These are phyloP conservation scores for Hymenoscyphus occultus DNA, from an alignment of 2,329 filamentous ascomycete species.

Conservation along the genomic window DNA sequence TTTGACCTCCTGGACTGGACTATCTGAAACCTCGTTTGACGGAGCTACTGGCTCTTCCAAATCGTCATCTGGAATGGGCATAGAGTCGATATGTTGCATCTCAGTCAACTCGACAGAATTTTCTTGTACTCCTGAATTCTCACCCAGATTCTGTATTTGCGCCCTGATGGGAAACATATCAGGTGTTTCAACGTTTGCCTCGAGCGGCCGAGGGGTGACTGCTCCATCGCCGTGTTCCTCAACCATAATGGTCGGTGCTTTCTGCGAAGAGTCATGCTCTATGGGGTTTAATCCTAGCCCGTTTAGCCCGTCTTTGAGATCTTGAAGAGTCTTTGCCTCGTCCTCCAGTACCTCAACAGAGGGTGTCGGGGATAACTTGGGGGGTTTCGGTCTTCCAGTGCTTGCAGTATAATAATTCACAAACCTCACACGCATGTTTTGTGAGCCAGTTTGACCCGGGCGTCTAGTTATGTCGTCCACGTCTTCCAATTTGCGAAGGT, in stretches of 20 bases:
- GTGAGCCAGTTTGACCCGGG: slow-evolving; percentile 26
- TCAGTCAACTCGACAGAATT: slow-evolving; percentile 26
- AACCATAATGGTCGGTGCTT: slow-evolving; percentile 40
- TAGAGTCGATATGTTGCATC: slow-evolving; percentile 42
- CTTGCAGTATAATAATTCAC: slow-evolving; percentile 91
- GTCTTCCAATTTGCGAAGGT: slow-evolving; percentile 69
- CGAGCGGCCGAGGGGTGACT: slow-evolving; percentile 33
- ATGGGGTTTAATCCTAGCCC: slow-evolving; percentile 24
- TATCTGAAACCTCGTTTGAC: slow-evolving; percentile 6
- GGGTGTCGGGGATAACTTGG: slow-evolving; percentile 33
- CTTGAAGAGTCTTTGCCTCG: slow-evolving; percentile 19
- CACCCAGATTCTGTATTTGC: slow-evolving; percentile 30
- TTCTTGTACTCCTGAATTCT: slow-evolving; percentile 30
- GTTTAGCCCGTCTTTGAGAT: slow-evolving; percentile 25
- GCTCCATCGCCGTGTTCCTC: slow-evolving; percentile 44
- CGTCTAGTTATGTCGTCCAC: slow-evolving; percentile 51
- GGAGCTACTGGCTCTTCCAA: slow-evolving; percentile 1
- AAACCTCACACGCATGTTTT: slow-evolving; percentile 62
- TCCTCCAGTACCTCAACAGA: slow-evolving; percentile 17
- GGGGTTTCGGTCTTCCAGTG: slow-evolving; percentile 63
- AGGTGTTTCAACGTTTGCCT: slow-evolving; percentile 25
- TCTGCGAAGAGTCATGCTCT: slow-evolving; percentile 15
- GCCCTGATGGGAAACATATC: slow-evolving; percentile 16
- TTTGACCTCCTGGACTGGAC: slow-evolving; percentile 15
- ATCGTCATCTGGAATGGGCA: slow-evolving; percentile 38